Evolutionary conservation across 208 protist species (phyloP).

Genomic region (Porcisia hertigi): DNA sequence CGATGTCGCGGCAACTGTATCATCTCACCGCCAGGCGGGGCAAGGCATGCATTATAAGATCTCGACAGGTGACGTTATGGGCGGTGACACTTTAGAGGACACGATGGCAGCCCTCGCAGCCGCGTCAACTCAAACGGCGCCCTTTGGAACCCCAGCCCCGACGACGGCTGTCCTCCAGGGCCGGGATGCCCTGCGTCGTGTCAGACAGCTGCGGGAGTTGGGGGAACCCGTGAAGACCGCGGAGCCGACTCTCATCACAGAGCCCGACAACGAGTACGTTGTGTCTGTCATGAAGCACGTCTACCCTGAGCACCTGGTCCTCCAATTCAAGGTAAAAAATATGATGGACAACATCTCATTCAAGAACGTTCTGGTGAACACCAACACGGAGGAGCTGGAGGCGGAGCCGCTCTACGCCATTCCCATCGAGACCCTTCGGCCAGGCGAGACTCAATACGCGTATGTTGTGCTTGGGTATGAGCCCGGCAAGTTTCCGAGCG

Average conservation of each 20-base stretch:
- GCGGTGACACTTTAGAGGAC: conserved; percentile 11
- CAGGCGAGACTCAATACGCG: conserved; percentile 59
- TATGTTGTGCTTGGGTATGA: conserved; percentile 80
- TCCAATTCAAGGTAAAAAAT: conserved; percentile 96
- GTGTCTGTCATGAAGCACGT: conserved; percentile 96
- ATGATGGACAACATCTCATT: conserved; percentile 93
- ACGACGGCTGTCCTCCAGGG: conserved; percentile 54
- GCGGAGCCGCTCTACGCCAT: conserved; percentile 86
- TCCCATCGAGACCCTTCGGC: conserved; percentile 55
- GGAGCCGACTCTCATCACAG: conserved; percentile 88
- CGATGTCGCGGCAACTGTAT: conserved; percentile 70
- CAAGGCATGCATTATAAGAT: conserved; percentile 9
- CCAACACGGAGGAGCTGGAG: conserved; percentile 79
- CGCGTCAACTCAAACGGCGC: conserved; percentile 5
- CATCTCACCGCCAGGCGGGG: conserved; percentile 30
- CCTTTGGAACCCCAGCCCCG: background rate
- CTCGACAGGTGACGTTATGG: background rate
- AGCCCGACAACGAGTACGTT: conserved; percentile 97
- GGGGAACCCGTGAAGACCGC: conserved; percentile 71
- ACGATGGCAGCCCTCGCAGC: conserved; percentile 21
- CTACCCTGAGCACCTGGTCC: conserved; percentile 91
- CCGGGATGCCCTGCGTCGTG: conserved; percentile 61
- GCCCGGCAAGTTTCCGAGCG: conserved; percentile 67
- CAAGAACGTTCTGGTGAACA: conserved; percentile 80
- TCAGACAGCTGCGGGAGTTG: conserved; percentile 70